phyloP scores from a whole-genome alignment of 164 flowering plant genomes.

The Stephania yunnanensis region DNA sequence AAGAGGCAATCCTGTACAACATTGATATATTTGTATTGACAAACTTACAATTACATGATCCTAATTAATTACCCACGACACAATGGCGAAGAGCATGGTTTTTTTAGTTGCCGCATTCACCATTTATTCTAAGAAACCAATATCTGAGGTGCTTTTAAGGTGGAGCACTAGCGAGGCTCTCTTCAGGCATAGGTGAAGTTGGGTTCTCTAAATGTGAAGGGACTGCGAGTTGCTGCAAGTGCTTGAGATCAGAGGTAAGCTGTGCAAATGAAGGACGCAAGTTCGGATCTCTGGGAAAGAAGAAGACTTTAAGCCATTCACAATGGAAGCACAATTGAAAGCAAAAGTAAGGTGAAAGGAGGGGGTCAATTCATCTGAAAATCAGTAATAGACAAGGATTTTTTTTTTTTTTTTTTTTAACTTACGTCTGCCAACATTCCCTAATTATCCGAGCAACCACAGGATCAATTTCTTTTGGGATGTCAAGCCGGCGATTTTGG shows the following conservation, averaged over 20 bases:
- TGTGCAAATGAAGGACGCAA: constrained; percentile 91
- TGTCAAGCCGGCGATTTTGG: constrained; percentile 85
- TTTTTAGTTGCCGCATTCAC: not conserved
- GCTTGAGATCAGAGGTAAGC: constrained; percentile 65
- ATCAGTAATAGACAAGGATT: not conserved
- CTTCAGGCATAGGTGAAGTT: constrained; percentile 37
- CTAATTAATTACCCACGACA: not conserved
- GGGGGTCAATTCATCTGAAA: not conserved
- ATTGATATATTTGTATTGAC: not conserved
- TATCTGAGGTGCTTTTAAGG: constrained; percentile 32
- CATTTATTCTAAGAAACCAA: constrained; percentile 8
- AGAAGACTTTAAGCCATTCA: not conserved
- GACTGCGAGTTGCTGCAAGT: constrained; percentile 74
- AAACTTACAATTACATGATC: not conserved
- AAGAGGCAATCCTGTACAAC: not conserved
- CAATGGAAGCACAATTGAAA: not conserved
- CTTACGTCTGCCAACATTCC: constrained; percentile 98
- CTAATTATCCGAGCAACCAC: constrained; percentile 71
- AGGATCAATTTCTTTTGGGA: constrained; percentile 91
- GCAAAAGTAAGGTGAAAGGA: not conserved
- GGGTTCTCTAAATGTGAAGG: constrained; percentile 52
- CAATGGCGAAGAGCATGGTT: not conserved
- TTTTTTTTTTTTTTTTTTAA: not conserved
- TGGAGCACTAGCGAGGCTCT: constrained; percentile 57
- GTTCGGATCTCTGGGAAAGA: constrained; percentile 68